Conservation (phyloP, 2,329 filamentous ascomycete genomes). For the Coleophoma crateriformis region DNA sequence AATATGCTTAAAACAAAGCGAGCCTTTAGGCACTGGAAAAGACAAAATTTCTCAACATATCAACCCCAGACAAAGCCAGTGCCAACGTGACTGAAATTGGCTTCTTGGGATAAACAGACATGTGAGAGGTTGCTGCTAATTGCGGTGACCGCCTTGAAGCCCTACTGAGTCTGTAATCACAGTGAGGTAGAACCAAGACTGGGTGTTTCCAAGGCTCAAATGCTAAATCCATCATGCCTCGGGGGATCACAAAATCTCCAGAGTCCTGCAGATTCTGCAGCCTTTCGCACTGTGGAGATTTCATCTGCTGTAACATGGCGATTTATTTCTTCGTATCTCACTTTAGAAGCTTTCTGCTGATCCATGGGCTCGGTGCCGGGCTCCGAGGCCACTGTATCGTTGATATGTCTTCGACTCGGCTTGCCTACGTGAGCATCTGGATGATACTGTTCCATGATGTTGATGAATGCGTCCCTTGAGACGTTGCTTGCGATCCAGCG, state of each 20-base stretch:
- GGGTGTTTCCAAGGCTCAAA: conserved; percentile 3
- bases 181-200: no score
- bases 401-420: conserved; percentile 35
- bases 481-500: conserved; percentile 69
- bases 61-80: no score
- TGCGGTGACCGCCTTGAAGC: no score
- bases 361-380: conserved; percentile 4
- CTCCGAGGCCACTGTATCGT: conserved; percentile 22
- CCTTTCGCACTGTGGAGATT: conserved; percentile 57
- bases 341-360: conserved; percentile 31
- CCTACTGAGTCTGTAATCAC: no score
- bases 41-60: no score
- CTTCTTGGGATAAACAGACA: no score
- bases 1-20: no score
- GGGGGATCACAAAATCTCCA: conserved; percentile 71
- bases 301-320: conserved; percentile 61
- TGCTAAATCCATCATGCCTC: conserved; percentile 19
- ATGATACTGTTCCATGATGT: conserved; percentile 87
- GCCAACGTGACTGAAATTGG: no score
- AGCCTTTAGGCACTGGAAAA: no score
- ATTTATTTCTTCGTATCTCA: conserved; percentile 74
- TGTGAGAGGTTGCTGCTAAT: no score
- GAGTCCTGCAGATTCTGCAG: conserved; percentile 65
- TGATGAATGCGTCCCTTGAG: conserved; percentile 70
- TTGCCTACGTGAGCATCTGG: conserved; percentile 80